These are phyloP conservation scores for Tothia fuscella DNA, from an alignment of 2,329 filamentous ascomycete species.

Conservation along the genomic window DNA sequence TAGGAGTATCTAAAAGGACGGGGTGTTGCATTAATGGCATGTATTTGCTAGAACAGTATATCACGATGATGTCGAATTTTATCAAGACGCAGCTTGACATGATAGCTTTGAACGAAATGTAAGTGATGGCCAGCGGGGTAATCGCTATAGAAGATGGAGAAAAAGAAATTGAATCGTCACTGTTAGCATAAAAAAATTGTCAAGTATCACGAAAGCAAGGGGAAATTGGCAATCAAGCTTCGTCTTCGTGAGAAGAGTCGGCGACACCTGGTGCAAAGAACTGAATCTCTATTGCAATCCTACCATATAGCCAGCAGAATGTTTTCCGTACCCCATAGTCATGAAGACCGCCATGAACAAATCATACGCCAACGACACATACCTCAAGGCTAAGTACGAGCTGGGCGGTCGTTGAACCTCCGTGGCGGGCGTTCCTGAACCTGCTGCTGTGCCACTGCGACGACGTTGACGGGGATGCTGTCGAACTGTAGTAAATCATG, in stretches of 20 bases:
- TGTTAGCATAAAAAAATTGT: too few relatives aligned
- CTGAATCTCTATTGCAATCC: conserved; percentile 19
- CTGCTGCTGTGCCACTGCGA: conserved; percentile 82
- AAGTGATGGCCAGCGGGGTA: too few relatives aligned
- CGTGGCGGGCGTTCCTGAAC: conserved; percentile 68
- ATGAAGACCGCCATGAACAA: conserved; percentile 21
- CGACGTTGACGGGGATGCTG: conserved; percentile 91
- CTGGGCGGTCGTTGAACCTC: conserved; percentile 57
- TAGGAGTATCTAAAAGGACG: too few relatives aligned
- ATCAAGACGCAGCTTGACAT: too few relatives aligned
- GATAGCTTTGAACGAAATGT: too few relatives aligned
- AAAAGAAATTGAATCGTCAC: too few relatives aligned
- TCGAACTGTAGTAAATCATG: conserved; percentile 59
- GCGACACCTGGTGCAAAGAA: conserved; percentile 67
- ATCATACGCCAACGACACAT: conserved; percentile 1
- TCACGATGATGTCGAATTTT: too few relatives aligned
- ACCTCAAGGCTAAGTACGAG: conserved; percentile 17
- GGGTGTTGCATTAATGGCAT: too few relatives aligned
- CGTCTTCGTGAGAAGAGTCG: conserved; percentile 56
- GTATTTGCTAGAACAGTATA: too few relatives aligned
- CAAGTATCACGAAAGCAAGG: too few relatives aligned
- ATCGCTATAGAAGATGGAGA: too few relatives aligned
- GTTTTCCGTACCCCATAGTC: conserved; percentile 17
- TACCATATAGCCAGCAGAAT: conserved; percentile 13
- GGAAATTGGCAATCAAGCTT: conserved; percentile 81